Evolutionary conservation across 2,329 filamentous ascomycete genomes (phyloP).

Genomic region (Neofusicoccum parvum): DNA sequence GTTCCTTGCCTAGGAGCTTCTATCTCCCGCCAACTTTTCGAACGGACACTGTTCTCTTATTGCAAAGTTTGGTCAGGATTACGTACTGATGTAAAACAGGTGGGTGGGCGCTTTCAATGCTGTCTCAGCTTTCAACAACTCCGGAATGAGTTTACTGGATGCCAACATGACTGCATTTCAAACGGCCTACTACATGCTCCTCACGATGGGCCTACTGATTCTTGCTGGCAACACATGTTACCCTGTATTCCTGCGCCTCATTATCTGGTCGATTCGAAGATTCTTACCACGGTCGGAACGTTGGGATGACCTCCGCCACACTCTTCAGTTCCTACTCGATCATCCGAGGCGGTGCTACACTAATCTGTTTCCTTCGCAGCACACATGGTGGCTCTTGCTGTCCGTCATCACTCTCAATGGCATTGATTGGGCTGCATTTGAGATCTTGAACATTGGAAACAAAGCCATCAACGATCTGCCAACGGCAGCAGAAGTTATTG

Average conservation of each 20-base stretch:
- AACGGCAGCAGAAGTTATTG: constrained; percentile 52
- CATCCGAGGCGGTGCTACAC: constrained; percentile 65
- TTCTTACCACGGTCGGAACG: constrained; percentile 41
- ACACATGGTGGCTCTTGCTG: constrained; percentile 60
- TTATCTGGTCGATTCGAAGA: constrained; percentile 59
- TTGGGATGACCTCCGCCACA: constrained; percentile 43
- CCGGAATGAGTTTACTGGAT: constrained; percentile 69
- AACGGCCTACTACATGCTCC: constrained; percentile 45
- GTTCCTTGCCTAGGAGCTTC: too few relatives aligned
- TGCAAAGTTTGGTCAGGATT: neutral
- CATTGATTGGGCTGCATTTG: constrained; percentile 54
- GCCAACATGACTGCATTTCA: constrained; percentile 66
- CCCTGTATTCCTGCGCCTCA: constrained; percentile 58
- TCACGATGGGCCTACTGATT: constrained; percentile 53
- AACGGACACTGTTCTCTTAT: neutral
- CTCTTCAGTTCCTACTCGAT: constrained; percentile 60
- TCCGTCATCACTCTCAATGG: constrained; percentile 57
- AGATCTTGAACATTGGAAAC: constrained; percentile 60
- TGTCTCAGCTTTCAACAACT: constrained; percentile 70
- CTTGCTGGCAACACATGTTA: constrained; percentile 59
- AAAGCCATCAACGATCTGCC: constrained; percentile 51
- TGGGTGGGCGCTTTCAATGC: constrained; percentile 71
- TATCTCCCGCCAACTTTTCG: too few relatives aligned
- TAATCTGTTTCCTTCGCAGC: constrained; percentile 61
- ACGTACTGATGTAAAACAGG: constrained; percentile 15